These are phyloP conservation scores for Apiotrichum sp. DNA, from an alignment of 1,284 basidiomycete species.

Conservation along the genomic window DNA sequence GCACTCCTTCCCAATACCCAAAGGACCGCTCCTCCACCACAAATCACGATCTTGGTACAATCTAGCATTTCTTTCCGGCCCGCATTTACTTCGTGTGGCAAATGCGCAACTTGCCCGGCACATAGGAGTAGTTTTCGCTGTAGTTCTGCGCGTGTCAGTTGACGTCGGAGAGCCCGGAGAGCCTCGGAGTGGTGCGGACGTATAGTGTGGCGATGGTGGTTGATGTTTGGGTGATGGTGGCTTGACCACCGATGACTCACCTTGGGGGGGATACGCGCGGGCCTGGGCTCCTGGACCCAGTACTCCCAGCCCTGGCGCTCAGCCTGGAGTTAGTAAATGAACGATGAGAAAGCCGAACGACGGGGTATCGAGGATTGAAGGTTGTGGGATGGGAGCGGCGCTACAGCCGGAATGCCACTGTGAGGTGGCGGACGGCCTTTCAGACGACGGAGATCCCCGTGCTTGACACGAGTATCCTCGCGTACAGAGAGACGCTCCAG, in stretches of 20 bases:
- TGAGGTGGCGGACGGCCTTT: too few relatives aligned
- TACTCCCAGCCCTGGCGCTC: slow-evolving; percentile 50
- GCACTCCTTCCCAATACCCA: too few relatives aligned
- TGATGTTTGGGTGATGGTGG: neutral
- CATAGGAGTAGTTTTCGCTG: slow-evolving; percentile 81
- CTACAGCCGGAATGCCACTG: too few relatives aligned
- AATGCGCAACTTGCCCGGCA: slow-evolving; percentile 73
- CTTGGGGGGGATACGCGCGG: slow-evolving; percentile 75
- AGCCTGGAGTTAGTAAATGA: slow-evolving; percentile 22
- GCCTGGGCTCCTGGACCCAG: slow-evolving; percentile 60
- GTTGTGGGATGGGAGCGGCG: too few relatives aligned
- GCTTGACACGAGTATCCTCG: too few relatives aligned
- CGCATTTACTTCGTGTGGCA: slow-evolving; percentile 79
- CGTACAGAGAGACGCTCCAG: too few relatives aligned
- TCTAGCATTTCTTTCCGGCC: slow-evolving; percentile 2
- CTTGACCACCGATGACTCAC: slow-evolving; percentile 38
- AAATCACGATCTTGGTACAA: neutral
- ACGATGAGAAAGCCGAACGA: too few relatives aligned
- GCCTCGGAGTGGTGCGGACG: neutral
- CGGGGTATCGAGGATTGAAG: too few relatives aligned
- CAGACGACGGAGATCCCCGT: too few relatives aligned
- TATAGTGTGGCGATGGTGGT: neutral
- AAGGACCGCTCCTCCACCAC: too few relatives aligned
- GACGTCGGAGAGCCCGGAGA: neutral
- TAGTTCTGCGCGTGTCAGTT: slow-evolving; percentile 2